Evolutionary conservation across 2,329 filamentous ascomycete species (phyloP).

Genomic region (Botrytis byssoidea): DNA sequence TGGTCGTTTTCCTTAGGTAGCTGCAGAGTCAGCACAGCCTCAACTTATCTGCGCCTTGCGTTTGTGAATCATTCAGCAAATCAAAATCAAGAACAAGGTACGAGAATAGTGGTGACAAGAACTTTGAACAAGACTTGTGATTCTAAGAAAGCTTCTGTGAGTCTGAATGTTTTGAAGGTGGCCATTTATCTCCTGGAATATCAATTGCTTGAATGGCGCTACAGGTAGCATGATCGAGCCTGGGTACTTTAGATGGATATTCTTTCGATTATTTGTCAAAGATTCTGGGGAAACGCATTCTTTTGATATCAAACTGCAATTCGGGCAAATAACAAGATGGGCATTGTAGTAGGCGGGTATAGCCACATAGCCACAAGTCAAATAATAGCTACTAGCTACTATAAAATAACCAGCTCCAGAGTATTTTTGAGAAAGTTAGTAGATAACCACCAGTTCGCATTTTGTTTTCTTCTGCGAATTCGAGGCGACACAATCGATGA

Average conservation of each 20-base stretch:
- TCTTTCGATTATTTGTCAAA: neutral
- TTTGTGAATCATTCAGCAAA: neutral
- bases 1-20: neutral
- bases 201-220: neutral
- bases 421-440: no score
- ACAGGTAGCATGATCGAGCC: neutral
- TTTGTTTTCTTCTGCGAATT: neutral
- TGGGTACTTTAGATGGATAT: neutral
- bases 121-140: neutral
- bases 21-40: conserved; percentile 10
- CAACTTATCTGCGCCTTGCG: conserved; percentile 6
- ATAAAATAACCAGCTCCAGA: neutral
- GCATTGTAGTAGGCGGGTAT: no score
- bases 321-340: no score
- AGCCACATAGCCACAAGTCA: neutral
- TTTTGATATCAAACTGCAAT: no score
- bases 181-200: neutral
- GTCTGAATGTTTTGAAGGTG: neutral
- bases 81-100: neutral
- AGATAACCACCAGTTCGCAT: neutral
- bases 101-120: neutral
- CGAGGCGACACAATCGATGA: no score
- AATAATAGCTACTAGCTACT: neutral
- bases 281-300: no score
- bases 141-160: neutral